Evolutionary conservation across 148 eudicot species (phyloP), one percentile per base, ranked within the genome.

Genomic region (Chenopodium quinoa): DNA sequence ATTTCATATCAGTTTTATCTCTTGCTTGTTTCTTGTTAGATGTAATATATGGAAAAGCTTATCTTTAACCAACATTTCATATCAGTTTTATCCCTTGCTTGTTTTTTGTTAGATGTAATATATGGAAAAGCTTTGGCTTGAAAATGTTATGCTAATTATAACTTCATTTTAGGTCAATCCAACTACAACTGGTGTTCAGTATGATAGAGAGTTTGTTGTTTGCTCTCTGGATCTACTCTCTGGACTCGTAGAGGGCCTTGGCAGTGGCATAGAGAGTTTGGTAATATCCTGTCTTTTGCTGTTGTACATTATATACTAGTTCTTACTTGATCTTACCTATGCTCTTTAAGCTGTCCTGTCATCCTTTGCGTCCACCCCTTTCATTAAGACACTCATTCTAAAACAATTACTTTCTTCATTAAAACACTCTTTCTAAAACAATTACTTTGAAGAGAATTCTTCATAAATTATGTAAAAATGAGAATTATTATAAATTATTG

Each of bases 211-310:
- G 81, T 95, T 95, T 82, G 84, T 88, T 68, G 99, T 93, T 62
- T 95, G 99, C 81, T 89, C 93, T 48, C 86, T 95, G 84, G 99
- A 95, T 85, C 87, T 95, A 80, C 93, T 95, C 63, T 95, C 99
- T 75, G 97, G 99, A 87, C 92, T 95, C 71, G 84, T 90, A 71
- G 99, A 95, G 79, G 99, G 97, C 87, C 99, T 95, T 88, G 97
- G 99, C 78, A 86, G 92, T 79, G 94, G 99, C 82, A 80, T 95
- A 64, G 99, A 95, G 88, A 93, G 97, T 83, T 85, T 95, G 99
- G 99, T 95, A 95, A 65, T 81, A 64, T 48, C 66, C 71, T 64
- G 27, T 50, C 71, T 75, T 56, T 14, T 72, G 25, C 60, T 71
- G 29, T 20, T 65, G 64, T 47, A 20, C 54, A 56, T 25, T 32